phyloP scores from a whole-genome alignment of 192 early-diverging fungal genomes.

The Rhizophagus clarus region DNA sequence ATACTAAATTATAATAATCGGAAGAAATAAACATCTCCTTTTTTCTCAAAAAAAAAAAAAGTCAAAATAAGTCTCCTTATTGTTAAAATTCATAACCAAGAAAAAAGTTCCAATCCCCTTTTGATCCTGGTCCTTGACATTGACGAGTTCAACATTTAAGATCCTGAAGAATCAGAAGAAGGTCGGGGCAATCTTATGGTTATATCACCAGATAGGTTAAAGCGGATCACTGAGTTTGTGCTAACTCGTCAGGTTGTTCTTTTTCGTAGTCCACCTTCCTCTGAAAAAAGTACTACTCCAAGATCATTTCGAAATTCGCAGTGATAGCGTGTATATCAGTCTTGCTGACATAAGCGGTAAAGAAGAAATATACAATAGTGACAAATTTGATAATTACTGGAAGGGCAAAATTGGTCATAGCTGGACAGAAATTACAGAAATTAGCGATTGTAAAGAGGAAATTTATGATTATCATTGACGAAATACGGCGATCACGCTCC shows the following conservation, averaged over 20 bases:
- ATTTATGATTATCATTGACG: not conserved
- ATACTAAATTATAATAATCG: too few species aligned
- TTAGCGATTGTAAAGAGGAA: not conserved
- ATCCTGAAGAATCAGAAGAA: slow-evolving; percentile 28
- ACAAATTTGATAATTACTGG: not conserved
- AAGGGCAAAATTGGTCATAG: not conserved
- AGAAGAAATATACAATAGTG: not conserved
- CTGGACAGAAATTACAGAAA: not conserved
- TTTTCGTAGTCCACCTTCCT: slow-evolving; percentile 20
- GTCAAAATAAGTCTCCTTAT: too few species aligned
- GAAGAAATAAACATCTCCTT: too few species aligned
- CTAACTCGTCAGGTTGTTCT: not conserved
- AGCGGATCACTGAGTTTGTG: not conserved
- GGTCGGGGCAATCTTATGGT: slow-evolving; percentile 9
- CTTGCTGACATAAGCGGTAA: slow-evolving; percentile 5
- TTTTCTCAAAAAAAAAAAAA: too few species aligned
- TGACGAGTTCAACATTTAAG: too few species aligned
- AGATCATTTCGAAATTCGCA: not conserved
- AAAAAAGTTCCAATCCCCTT: too few species aligned
- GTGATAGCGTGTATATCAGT: not conserved
- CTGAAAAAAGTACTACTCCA: slow-evolving; percentile 3
- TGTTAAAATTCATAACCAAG: too few species aligned
- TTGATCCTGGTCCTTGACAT: too few species aligned
- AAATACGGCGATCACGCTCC: not conserved
- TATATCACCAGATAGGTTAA: slow-evolving; percentile 2